Evolutionary conservation across 2,329 filamentous ascomycete species (phyloP), one percentile per base, ranked within the genome.

Genomic region (Penicillium sp.): DNA sequence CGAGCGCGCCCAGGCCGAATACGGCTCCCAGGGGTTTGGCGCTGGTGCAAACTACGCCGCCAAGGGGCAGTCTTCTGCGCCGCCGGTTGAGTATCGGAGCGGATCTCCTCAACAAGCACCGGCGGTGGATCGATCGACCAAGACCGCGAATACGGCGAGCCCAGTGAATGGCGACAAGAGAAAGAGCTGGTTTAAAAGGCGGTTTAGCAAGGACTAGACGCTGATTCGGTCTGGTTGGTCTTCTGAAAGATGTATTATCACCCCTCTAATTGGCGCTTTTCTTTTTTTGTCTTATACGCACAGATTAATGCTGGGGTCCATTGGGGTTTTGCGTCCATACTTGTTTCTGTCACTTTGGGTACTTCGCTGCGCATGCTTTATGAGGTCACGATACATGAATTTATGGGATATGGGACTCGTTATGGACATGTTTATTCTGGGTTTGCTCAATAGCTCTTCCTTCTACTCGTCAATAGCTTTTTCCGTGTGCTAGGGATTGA

Each of bases 101-200:
- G 59, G 57, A 32, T 62, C 56, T 46, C 12, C 33, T 63, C 64
- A 50, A 64, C 64, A 50, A 46, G 66, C 59, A 31, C 29, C 33
- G 9, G 46, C 44, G 15, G 18, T 18, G 29, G 44, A 24, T 10
- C 35, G 29, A 2, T 33, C 23, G 24, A 60, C 59, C 49, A 64
- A 65, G 49, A 32, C 54, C 18, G 49, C 54, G 41, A 59, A 61
- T 39, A 43, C 32, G 45, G 60, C 28, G 41, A 49, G 38, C 12
- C 20, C 45, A 13, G 37, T 15, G 12, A 28, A 9, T 28, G 18
- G 32, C 47, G 86, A 90, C 53, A 95, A 95, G 78, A 80, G 88
- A 57, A 91, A 90, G 79, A 93, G 90, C 67, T 95, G 91, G 89
- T 84, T 97, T 63, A 83, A 87, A 65, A 82, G 84, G 61, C 80